Conservation (phyloP, 306 rosid genomes). For the Cucurbita pepo region DNA sequence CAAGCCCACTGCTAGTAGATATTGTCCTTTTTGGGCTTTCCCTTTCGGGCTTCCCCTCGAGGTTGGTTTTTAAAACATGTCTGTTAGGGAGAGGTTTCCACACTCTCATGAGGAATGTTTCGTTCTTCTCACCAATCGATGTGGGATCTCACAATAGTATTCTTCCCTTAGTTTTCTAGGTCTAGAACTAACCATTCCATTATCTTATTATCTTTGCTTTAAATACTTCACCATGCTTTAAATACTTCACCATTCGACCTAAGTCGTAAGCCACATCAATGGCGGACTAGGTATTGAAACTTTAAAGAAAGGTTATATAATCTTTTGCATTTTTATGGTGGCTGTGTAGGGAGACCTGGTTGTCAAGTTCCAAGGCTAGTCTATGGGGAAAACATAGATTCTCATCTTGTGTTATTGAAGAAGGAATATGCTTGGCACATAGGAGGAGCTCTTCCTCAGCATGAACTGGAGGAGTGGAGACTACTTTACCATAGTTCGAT, state of each 20-base stretch:
- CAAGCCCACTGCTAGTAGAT: too few species aligned
- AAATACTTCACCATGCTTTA: neutral
- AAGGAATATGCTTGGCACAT: slow-evolving; percentile 86
- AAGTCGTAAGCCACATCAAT: neutral
- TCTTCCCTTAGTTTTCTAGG: neutral
- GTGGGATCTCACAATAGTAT: too few species aligned
- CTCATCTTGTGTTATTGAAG: slow-evolving; percentile 39
- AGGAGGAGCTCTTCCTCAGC: slow-evolving; percentile 78
- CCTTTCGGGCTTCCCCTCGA: too few species aligned
- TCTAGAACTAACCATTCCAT: neutral
- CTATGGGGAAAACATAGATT: slow-evolving; percentile 27
- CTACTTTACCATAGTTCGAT: slow-evolving; percentile 80
- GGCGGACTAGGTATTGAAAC: neutral
- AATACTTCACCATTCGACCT: neutral
- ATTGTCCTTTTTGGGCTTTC: too few species aligned
- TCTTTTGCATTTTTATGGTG: neutral
- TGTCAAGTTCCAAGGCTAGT: slow-evolving; percentile 52
- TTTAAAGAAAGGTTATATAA: neutral
- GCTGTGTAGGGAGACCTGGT: slow-evolving; percentile 52
- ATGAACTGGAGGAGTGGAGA: slow-evolving; percentile 70
- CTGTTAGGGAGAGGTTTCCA: too few species aligned
- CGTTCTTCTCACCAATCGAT: too few species aligned
- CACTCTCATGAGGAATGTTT: too few species aligned
- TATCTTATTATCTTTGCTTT: neutral
- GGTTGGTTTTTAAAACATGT: too few species aligned